Percentiles rank a stretch among this genome's conserved stretches.
phyloP scores from a whole-genome alignment of 78 protist genomes.

The Blattamonas nauphoetae region DNA sequence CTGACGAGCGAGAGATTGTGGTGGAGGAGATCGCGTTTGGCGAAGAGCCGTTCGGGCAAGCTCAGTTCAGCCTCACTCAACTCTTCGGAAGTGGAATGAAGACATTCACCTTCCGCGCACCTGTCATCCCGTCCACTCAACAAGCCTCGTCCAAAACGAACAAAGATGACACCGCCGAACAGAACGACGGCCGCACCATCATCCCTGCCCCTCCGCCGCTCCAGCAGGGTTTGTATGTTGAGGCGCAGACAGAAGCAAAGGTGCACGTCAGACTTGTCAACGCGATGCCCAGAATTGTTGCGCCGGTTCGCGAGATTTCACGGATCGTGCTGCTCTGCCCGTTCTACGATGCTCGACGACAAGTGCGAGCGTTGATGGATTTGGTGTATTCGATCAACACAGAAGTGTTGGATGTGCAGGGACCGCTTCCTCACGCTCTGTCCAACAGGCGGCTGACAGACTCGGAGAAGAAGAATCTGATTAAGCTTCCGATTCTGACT shows the following conservation, averaged over 20 bases:
- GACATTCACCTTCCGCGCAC: background rate
- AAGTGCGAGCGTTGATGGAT: background rate
- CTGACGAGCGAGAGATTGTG: background rate
- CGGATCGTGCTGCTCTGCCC: background rate
- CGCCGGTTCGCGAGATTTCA: background rate
- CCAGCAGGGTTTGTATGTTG: background rate
- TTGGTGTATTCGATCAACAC: background rate
- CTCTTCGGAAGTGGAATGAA: background rate
- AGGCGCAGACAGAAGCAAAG: background rate
- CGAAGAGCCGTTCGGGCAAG: background rate
- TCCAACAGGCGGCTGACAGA: background rate
- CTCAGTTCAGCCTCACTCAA: background rate
- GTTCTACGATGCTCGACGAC: background rate
- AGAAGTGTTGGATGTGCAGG: background rate
- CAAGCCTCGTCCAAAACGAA: no score
- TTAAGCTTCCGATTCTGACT: background rate
- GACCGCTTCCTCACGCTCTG: constrained; percentile 1
- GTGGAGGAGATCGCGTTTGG: background rate
- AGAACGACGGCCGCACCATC: background rate
- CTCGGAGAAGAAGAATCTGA: background rate
- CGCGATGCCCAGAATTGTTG: background rate
- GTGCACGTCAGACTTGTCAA: background rate
- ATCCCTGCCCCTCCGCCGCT: background rate
- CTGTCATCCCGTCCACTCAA: no score
- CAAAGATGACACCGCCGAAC: no score